Conservation (phyloP, 164 flowering plant genomes). For the Houttuynia cordata region DNA sequence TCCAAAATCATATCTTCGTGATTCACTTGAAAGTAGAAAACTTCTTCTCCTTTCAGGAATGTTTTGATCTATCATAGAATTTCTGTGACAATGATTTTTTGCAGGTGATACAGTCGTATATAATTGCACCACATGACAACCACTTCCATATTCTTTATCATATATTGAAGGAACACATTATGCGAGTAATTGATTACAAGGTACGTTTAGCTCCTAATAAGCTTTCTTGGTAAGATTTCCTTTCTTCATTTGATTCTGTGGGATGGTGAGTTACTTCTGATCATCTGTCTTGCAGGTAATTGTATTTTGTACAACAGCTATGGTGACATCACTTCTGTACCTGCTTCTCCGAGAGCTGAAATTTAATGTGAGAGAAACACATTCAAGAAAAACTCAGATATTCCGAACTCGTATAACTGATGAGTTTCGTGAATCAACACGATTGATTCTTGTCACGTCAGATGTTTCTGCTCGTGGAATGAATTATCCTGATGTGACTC, state of each 20-base stretch:
- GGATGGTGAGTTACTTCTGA: neutral
- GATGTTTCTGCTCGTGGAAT: constrained; percentile 92
- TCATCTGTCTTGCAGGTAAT: constrained; percentile 42
- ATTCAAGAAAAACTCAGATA: constrained; percentile 78
- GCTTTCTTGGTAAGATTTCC: neutral
- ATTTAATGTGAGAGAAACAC: constrained; percentile 78
- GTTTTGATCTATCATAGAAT: neutral
- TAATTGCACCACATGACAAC: constrained; percentile 66
- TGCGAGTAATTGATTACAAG: constrained; percentile 56
- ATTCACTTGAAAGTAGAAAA: neutral
- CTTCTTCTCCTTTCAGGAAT: neutral
- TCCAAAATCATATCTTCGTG: neutral
- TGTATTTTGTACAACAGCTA: constrained; percentile 82
- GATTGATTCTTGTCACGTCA: constrained; percentile 68
- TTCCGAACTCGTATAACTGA: constrained; percentile 64
- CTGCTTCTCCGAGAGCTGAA: constrained; percentile 66
- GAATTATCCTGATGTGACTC: constrained; percentile 89
- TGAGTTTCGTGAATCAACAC: constrained; percentile 70
- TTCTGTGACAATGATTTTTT: constrained; percentile 1
- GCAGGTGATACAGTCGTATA: constrained; percentile 74
- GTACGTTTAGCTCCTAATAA: constrained; percentile 17
- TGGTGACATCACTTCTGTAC: constrained; percentile 74
- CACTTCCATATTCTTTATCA: constrained; percentile 67
- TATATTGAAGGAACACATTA: constrained; percentile 62
- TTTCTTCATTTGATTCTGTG: neutral